Evolutionary conservation across 2,329 filamentous ascomycete genomes (phyloP), one percentile per base, ranked within the genome.

Genomic region (Lecanosticta acicola): DNA sequence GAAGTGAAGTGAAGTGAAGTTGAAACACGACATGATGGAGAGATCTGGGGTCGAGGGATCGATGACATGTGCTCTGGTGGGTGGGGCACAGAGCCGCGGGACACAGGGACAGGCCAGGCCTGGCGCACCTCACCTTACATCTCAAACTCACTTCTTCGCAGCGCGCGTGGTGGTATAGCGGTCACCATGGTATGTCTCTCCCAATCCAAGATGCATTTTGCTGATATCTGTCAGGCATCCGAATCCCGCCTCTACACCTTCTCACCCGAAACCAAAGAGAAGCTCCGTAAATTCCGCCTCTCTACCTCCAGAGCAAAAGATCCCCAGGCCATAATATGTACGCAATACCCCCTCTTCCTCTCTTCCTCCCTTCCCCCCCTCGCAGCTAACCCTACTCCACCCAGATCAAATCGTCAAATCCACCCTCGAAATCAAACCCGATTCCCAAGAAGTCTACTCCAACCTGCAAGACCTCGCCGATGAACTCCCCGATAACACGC

Each of bases 261-360:
- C 79, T 94, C 89, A 24, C 79, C 82, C 54, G 87, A 93, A 71
- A 95, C 88, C 37, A 93, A 85, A 70, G 83, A 89, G 56, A 84
- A 90, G 63, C 80, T 98, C 56, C 85, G 87, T 68, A 97, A 96
- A 71, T 98, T 98, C 73, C 86, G 93, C 41, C 78, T 98, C 20
- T 81, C 84, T 19, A 97, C 93, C 2, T 96, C 90, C 26, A 77
- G 93, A 55, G 83, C 88, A 42, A 91, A 84, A 65, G 82, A 84
- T 38, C 85, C 90, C 0, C 88, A 96, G 72, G 93, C 90, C 50
- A 82, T 94, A 52, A 94, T 98, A 59, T 97, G 93, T 97, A 85
- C 70, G 83, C 76, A 17, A 26, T 17, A 16, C 16, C 34, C 51
- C 18, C 44, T 43, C 36, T 26, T 38, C 47, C 16, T n/a, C 42